These are phyloP conservation scores for Neurospora sp. DNA, from an alignment of 495 filamentous ascomycete species.

Conservation along the genomic window DNA sequence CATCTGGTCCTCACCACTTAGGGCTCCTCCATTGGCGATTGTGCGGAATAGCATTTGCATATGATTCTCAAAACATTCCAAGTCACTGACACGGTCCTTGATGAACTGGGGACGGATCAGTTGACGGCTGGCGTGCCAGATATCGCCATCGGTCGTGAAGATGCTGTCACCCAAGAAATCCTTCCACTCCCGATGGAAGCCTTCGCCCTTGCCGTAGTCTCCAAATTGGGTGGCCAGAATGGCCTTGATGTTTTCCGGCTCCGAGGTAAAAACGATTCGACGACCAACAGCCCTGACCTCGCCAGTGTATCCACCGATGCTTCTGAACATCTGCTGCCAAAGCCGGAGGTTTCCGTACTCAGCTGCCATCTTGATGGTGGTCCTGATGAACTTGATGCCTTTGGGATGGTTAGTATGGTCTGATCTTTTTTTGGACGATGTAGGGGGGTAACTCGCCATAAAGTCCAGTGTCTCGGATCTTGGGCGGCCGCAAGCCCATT, in stretches of 20 bases:
- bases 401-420: neutral
- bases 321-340: slow-evolving; percentile 45
- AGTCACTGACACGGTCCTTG: slow-evolving; percentile 68
- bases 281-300: slow-evolving; percentile 48
- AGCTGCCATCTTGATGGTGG: slow-evolving; percentile 38
- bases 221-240: slow-evolving; percentile 68
- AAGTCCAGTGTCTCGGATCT: slow-evolving; percentile 16
- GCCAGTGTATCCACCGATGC: slow-evolving; percentile 37
- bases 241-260: slow-evolving; percentile 81
- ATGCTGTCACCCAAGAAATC: slow-evolving; percentile 70
- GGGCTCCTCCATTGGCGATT: slow-evolving; percentile 48
- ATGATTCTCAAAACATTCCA: slow-evolving; percentile 72
- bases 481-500: slow-evolving; percentile 22
- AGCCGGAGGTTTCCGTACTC: slow-evolving; percentile 45
- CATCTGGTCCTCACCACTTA: slow-evolving; percentile 28
- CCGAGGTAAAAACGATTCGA: slow-evolving; percentile 54
- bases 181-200: slow-evolving; percentile 60
- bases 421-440: slow-evolving; percentile 9
- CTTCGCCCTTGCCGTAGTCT: slow-evolving; percentile 62
- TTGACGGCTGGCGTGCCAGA: slow-evolving; percentile 66
- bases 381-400: slow-evolving; percentile 55
- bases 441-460: slow-evolving; percentile 14
- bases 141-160: slow-evolving; percentile 64
- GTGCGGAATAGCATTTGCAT: slow-evolving; percentile 50
- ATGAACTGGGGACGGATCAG: slow-evolving; percentile 78